Evolutionary conservation across 2,329 filamentous ascomycete species (phyloP).

Genomic region (Epichloe glyceriae): DNA sequence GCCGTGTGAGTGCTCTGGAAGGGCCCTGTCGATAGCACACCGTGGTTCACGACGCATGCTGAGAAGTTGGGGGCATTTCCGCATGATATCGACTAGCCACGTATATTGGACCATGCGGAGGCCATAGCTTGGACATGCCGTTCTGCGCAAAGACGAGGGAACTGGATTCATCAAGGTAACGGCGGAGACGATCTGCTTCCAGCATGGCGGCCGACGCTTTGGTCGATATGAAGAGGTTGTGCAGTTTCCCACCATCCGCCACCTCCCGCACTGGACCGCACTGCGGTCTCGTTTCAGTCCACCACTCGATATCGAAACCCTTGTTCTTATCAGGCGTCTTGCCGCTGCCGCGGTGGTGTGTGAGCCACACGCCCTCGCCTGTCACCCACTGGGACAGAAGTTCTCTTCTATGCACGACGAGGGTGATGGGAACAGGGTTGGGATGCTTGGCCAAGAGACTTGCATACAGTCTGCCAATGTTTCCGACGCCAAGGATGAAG

Average conservation of each 20-base stretch:
- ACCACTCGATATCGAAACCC: slow-evolving; percentile 39
- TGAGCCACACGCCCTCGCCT: slow-evolving; percentile 31
- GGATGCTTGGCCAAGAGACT: slow-evolving; percentile 50
- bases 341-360: slow-evolving; percentile 16
- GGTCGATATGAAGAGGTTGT: slow-evolving; percentile 64
- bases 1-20: slow-evolving; percentile 42
- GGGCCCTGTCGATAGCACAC: slow-evolving; percentile 35
- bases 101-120: slow-evolving; percentile 34
- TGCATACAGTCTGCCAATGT: slow-evolving; percentile 68
- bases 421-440: slow-evolving; percentile 58
- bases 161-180: slow-evolving; percentile 49
- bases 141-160: slow-evolving; percentile 80
- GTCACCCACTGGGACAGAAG: slow-evolving; percentile 35
- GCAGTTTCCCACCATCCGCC: slow-evolving; percentile 33
- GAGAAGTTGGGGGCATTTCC: slow-evolving; percentile 52
- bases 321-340: slow-evolving; percentile 15
- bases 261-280: slow-evolving; percentile 27
- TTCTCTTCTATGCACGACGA: slow-evolving; percentile 57
- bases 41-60: slow-evolving; percentile 49
- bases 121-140: slow-evolving; percentile 61
- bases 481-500: slow-evolving; percentile 69
- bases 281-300: slow-evolving; percentile 31
- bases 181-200: slow-evolving; percentile 43
- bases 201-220: slow-evolving; percentile 59
- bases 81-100: slow-evolving; percentile 25